These are phyloP conservation scores for Deinandra increscens DNA, from an alignment of 129 eudicot species.

Conservation along the genomic window DNA sequence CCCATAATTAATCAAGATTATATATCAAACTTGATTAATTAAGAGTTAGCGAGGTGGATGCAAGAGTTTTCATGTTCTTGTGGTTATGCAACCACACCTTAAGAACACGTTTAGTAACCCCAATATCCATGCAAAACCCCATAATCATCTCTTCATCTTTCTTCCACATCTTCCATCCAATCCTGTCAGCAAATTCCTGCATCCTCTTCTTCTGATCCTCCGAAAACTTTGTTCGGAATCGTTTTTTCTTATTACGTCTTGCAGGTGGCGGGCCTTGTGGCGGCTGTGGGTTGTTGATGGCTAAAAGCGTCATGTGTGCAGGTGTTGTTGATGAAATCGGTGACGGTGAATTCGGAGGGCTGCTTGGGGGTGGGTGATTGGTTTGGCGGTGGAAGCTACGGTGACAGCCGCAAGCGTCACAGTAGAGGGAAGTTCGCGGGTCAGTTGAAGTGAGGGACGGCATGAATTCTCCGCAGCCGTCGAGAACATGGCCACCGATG, in stretches of 20 bases:
- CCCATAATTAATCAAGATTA: no score
- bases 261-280: not conserved
- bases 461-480: conserved; percentile 79
- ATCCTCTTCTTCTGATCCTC: conserved; percentile 46
- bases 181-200: conserved; percentile 50
- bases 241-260: conserved; percentile 27
- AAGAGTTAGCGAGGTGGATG: no score
- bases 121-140: conserved; percentile 45
- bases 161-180: conserved; percentile 68
- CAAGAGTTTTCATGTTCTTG: conserved; percentile 23
- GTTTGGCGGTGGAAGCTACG: conserved; percentile 80
- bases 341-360: conserved; percentile 41
- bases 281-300: no score
- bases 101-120: conserved; percentile 52
- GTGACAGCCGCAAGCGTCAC: conserved; percentile 81
- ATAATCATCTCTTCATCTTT: conserved; percentile 38
- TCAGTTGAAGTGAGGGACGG: conserved; percentile 32
- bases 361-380: conserved; percentile 28
- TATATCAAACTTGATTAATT: not conserved
- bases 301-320: conserved; percentile 60
- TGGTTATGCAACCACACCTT: conserved; percentile 83
- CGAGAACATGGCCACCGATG: conserved; percentile 58
- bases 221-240: conserved; percentile 44
- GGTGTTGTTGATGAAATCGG: conserved; percentile 66
- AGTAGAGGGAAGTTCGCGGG: conserved; percentile 46